These are phyloP conservation scores for Pythium sp. DNA, from an alignment of 352 stramenopile genomes.

Conservation along the genomic window DNA sequence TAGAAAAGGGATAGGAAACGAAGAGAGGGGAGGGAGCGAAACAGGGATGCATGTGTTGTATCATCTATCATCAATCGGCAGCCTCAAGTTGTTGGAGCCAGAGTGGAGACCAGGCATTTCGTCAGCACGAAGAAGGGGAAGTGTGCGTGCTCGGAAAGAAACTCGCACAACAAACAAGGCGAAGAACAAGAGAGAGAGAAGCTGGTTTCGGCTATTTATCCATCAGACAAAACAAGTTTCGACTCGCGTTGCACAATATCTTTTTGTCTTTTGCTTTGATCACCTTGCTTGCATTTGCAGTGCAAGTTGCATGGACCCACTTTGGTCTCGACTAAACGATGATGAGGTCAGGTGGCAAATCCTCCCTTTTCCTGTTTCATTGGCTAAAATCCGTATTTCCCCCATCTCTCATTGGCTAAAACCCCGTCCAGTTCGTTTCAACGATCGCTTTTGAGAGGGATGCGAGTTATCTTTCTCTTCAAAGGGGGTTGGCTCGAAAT, in stretches of 20 bases:
- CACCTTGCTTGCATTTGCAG: neutral
- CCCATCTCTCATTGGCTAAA: conserved; percentile 3
- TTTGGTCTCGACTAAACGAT: neutral
- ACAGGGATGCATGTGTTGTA: neutral
- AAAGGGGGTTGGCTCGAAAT: conserved; percentile 5
- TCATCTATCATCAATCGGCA: conserved; percentile 4
- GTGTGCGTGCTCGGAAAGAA: neutral
- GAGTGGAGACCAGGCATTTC: neutral
- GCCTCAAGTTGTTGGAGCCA: neutral
- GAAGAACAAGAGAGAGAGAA: neutral
- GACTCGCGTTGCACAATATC: neutral
- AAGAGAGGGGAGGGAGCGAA: neutral
- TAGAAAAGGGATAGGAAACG: conserved; percentile 8
- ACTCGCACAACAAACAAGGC: neutral
- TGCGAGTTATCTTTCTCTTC: neutral
- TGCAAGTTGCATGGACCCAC: neutral
- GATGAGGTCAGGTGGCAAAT: neutral
- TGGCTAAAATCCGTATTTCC: neutral
- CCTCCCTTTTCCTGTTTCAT: neutral
- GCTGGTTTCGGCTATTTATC: neutral
- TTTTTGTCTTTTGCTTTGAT: neutral
- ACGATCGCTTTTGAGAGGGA: conserved; percentile 7
- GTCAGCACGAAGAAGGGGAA: neutral
- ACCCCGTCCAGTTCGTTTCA: neutral
- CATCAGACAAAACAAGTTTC: conserved; percentile 2